These are phyloP conservation scores for Nadsonia fulvescens DNA, from an alignment of 805 yeast species.

Conservation along the genomic window DNA sequence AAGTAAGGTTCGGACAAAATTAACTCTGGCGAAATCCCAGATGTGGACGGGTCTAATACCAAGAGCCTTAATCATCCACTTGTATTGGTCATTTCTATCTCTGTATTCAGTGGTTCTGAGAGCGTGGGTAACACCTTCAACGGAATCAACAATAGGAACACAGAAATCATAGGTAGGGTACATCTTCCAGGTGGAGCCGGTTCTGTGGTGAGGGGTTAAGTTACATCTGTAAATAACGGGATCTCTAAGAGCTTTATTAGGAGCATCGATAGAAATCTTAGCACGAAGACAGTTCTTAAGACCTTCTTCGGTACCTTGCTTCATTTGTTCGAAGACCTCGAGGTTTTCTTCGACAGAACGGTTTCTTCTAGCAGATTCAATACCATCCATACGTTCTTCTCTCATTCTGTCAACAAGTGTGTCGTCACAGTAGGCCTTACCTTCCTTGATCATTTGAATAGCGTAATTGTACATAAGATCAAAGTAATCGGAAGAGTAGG, in stretches of 20 bases:
- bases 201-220: slow-evolving; percentile 94
- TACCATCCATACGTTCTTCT: slow-evolving; percentile 96
- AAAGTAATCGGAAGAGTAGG: slow-evolving; percentile 90
- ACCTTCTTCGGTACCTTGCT: slow-evolving; percentile 84
- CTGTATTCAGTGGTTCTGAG: slow-evolving; percentile 96
- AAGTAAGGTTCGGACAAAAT: slow-evolving; percentile 85
- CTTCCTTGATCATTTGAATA: slow-evolving; percentile 75
- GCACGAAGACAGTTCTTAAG: slow-evolving; percentile 89
- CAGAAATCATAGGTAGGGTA: slow-evolving; percentile 99
- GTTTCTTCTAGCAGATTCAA: slow-evolving; percentile 80
- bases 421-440: slow-evolving; percentile 95
- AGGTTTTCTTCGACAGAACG: slow-evolving; percentile 86
- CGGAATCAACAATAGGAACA: slow-evolving; percentile 86
- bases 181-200: slow-evolving; percentile 83
- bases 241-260: slow-evolving; percentile 90
- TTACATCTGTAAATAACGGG: slow-evolving; percentile 97
- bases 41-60: slow-evolving; percentile 79
- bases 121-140: slow-evolving; percentile 97
- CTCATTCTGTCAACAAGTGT: slow-evolving; percentile 91
- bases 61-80: slow-evolving; percentile 79
- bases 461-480: slow-evolving; percentile 79
- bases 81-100: slow-evolving; percentile 96
- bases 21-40: slow-evolving; percentile 97
- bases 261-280: slow-evolving; percentile 78
- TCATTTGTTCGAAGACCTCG: slow-evolving; percentile 79